Base-by-base conservation (phyloP, 2,329 filamentous ascomycete genomes). In the Neofusicoccum kwambonambiense region DNA sequence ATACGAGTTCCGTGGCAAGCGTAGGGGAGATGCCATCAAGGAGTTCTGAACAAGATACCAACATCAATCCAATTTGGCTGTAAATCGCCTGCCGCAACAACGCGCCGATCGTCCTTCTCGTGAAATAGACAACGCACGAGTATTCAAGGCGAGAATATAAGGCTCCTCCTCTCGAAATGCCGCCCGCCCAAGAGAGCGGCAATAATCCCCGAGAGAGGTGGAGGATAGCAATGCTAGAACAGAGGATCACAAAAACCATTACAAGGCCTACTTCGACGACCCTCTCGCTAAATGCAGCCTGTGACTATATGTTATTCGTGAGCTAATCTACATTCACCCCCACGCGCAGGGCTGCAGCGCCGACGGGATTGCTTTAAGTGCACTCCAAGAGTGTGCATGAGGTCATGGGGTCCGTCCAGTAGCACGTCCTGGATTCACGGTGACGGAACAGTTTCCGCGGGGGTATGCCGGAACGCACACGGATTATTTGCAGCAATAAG, bases 1-100 rank as follows among this genome's bases (percentile, higher is more conserved):
- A 75, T 96, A 83, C 78, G 86, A 96, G 56, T 78, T 97, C 71
- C 87, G 93, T 71, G 94, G 89, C 65, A 98, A 98, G 89, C 86
- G 91, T 78, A 90, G 87, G 79, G 93, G 92, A 63, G 94, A 98
- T 75, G 84, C 89, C n/a, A 84, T 96, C 73, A 82, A 83, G 64
- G 93, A 98, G 80, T 94, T 86, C 77, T 98, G 80, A 72, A 67
- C 44, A 72, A 65, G 56, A 64, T 60, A 60, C 44, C 52, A 64
- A 42, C 8, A 57, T 45, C 54, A 45, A 34, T 44, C 22, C 27
- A 19, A 17, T n/a, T 31, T 22, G 54, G 39, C 19, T 19, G 13
- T 58, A 35, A 45, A 34, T 35, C 15, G 27, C 54, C 39, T 13
- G 22, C 27, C 27, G 37, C 19, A 56, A 27, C 52, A 39, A 27